phyloP scores from a whole-genome alignment of 805 yeast species.

The Millerago galiae region DNA sequence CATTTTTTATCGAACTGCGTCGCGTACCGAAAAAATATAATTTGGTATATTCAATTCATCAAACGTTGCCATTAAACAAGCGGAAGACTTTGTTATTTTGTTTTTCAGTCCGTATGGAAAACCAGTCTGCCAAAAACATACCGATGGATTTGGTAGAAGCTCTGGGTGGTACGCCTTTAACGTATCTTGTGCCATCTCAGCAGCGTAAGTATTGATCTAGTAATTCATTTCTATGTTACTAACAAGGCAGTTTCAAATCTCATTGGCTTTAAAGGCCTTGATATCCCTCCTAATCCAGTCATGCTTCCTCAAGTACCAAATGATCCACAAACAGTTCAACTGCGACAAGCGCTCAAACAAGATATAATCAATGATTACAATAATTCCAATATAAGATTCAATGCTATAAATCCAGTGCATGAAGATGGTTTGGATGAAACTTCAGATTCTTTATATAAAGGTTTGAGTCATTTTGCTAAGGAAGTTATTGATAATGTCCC shows the following conservation, averaged over 20 bases:
- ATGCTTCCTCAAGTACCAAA: background rate
- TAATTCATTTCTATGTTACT: background rate
- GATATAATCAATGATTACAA: background rate
- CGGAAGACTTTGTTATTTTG: too few species aligned
- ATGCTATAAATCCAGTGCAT: background rate
- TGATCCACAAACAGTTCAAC: background rate
- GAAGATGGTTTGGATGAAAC: too few species aligned
- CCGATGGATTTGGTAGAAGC: constrained; percentile 23
- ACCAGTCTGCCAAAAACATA: constrained; percentile 2
- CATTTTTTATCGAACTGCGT: too few species aligned
- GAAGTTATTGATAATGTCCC: background rate
- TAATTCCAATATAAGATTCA: background rate
- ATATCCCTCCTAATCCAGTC: background rate
- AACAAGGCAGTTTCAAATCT: background rate
- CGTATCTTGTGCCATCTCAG: constrained; percentile 34
- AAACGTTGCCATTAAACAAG: too few species aligned
- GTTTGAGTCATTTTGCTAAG: background rate
- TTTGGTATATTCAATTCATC: too few species aligned
- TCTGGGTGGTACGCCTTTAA: constrained; percentile 29
- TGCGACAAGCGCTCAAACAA: background rate
- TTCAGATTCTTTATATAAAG: background rate
- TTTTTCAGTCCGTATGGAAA: background rate
- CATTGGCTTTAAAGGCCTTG: background rate
- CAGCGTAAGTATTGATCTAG: constrained; percentile 25
- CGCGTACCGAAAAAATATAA: too few species aligned